A percentile compares a stretch with the other conserved stretches of the same genome.
phyloP scores from a whole-genome alignment of 169 alveolate species.

The Besnoitia besnoiti region DNA sequence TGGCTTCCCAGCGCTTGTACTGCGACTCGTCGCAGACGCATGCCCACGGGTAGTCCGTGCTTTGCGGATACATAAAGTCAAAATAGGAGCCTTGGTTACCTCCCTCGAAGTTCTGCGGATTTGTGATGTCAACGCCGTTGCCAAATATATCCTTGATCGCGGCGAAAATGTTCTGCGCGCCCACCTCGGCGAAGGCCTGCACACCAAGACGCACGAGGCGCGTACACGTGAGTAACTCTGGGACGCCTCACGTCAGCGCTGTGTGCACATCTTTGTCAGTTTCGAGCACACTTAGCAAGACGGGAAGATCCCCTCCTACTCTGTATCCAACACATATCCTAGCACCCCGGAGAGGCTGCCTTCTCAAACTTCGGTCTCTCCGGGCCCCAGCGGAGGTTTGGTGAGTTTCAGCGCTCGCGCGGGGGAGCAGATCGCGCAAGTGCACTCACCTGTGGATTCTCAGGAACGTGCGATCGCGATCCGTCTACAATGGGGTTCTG shows the following conservation, averaged over 20 bases:
- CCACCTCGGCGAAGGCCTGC: neutral
- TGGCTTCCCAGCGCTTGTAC: conserved; percentile 39
- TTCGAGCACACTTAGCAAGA: neutral
- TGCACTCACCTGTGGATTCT: no score
- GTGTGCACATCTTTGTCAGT: neutral
- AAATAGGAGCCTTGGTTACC: conserved; percentile 68
- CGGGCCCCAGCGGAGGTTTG: no score
- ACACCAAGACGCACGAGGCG: neutral
- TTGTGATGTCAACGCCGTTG: conserved; percentile 25
- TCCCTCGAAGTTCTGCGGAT: conserved; percentile 65
- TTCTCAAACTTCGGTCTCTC: no score
- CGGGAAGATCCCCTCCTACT: neutral
- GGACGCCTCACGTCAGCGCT: neutral
- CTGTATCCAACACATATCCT: neutral
- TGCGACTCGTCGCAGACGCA: conserved; percentile 64
- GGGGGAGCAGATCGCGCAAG: no score
- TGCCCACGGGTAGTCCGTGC: conserved; percentile 68
- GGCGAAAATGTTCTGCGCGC: neutral
- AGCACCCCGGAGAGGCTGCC: neutral
- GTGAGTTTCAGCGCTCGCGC: no score
- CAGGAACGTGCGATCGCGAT: no score
- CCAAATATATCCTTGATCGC: neutral
- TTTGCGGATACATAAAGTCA: conserved; percentile 59
- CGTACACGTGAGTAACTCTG: neutral
- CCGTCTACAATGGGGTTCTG: no score